Percentiles rank a stretch among this genome's conserved stretches.
phyloP scores from a whole-genome alignment of 2,329 filamentous ascomycete genomes.

The Huntiella bhutanensis region DNA sequence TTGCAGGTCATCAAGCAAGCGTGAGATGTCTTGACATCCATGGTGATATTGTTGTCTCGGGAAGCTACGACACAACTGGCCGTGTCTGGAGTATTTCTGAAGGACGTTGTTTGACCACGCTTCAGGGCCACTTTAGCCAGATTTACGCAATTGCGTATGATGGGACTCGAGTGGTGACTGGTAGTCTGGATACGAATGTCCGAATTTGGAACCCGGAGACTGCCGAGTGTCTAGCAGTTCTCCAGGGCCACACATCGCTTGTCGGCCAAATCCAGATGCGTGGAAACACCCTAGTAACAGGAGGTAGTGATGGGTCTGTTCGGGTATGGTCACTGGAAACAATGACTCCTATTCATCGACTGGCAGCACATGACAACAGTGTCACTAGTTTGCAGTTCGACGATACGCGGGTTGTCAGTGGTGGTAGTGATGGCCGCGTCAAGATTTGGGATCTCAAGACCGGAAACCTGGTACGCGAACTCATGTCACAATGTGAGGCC shows the following conservation, averaged over 20 bases:
- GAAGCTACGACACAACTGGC: conserved; percentile 92
- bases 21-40: conserved; percentile 91
- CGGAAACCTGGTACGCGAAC: conserved; percentile 73
- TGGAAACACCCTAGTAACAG: conserved; percentile 83
- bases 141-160: conserved; percentile 99
- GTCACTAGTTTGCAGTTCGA: conserved; percentile 97
- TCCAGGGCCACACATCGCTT: conserved; percentile 91
- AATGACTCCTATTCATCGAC: conserved; percentile 78
- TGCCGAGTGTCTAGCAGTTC: conserved; percentile 75
- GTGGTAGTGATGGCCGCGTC: conserved; percentile 89
- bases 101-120: conserved; percentile 73
- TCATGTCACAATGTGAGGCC: conserved; percentile 79
- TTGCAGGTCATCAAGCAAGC: conserved; percentile 88
- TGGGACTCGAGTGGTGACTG: conserved; percentile 79
- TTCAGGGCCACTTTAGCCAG: conserved; percentile 91
- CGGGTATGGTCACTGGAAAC: conserved; percentile 87
- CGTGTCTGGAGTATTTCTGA: conserved; percentile 97
- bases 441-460: conserved; percentile 97
- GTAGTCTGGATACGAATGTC: conserved; percentile 89
- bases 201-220: conserved; percentile 87
- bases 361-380: conserved; percentile 95
- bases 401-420: conserved; percentile 83
- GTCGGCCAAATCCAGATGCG: conserved; percentile 95
- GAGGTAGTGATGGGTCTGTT: conserved; percentile 88
- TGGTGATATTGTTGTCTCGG: conserved; percentile 91